Base-by-base conservation (phyloP, 169 alveolate genomes). In the Eimeria zaria region DNA sequence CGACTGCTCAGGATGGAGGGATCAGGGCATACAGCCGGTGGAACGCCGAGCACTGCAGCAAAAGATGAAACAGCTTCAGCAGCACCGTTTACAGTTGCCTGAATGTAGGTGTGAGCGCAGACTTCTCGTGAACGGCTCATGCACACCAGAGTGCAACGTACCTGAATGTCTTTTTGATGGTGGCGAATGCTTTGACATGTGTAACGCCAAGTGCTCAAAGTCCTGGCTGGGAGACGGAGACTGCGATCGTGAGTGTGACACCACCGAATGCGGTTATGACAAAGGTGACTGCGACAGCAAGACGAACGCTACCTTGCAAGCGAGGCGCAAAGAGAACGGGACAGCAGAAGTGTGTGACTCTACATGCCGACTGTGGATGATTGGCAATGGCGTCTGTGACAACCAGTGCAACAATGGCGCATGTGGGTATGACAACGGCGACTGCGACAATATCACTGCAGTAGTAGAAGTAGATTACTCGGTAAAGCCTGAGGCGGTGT, bases 171-270 rank as follows among this genome's bases (percentile, higher is more conserved):
- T 91, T 51, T 97, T 96, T 87, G 98, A 97, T 24, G 97, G 97
- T 62, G 96, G 96, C 44, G 98, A 97, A 76, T 97, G 98, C 84
- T 64, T 94, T 20, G 95, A 95, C 24, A 89, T 89, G 97, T 97
- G 98, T 67, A 91, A 95, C n/a, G 95, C 97, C 27, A 97, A 96
- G 53, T 97, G 98, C 84, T 97, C 98, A 11, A 96, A 97, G 33
- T 90, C 87, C 62, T 97, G 98, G 98, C 87, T 96, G 67, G 98
- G 98, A 27, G 98, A 97, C 84, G 98, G 98, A 20, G 96, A 97
- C 60, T 97, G 98, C 55, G 98, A 97, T 76, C 87, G 93, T 46
- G 98, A 97, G 44, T 97, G 98, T 58, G 97, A 96, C 93, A 95
- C 90, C 33, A 60, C 97, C 60, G 97, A 95, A 71, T 97, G 98